A percentile compares a stretch with the other conserved stretches of the same genome.
Evolutionary conservation across 768 basidiomycete species (phyloP).

Genomic region (Suillus placidus): DNA sequence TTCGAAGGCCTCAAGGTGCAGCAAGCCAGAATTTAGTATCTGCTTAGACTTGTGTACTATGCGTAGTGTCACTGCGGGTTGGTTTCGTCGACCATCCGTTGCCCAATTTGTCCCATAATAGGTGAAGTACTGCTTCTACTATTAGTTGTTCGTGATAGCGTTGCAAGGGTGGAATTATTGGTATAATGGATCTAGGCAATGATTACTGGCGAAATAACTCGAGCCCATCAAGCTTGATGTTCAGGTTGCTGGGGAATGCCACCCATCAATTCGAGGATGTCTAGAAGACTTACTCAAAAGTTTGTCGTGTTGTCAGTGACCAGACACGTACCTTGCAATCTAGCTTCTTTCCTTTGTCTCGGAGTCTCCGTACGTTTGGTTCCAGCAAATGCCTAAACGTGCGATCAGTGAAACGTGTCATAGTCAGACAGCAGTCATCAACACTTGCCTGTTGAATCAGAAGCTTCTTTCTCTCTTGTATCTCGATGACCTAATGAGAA

Average conservation of each 20-base stretch:
- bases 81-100: background rate
- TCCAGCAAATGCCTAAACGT: constrained; percentile 77
- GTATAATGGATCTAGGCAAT: background rate
- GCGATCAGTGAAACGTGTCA: background rate
- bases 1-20: too few relatives aligned
- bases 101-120: background rate
- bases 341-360: constrained; percentile 77
- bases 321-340: constrained; percentile 65
- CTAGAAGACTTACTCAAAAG: constrained; percentile 34
- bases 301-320: background rate
- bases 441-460: constrained; percentile 69
- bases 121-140: background rate
- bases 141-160: background rate
- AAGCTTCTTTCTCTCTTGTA: constrained; percentile 83
- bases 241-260: constrained; percentile 32
- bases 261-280: constrained; percentile 63
- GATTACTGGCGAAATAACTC: background rate
- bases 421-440: too few relatives aligned
- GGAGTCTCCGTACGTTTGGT: constrained; percentile 75
- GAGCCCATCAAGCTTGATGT: background rate
- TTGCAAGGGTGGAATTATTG: background rate
- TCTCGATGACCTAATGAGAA: constrained; percentile 65
- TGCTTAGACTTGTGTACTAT: too few relatives aligned
- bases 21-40: too few relatives aligned
- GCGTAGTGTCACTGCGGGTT: too few relatives aligned